Evolutionary conservation across 192 early-diverging fungal genomes (phyloP), one percentile per base, ranked within the genome.

Genomic region (Dimargaris xerosporica): DNA sequence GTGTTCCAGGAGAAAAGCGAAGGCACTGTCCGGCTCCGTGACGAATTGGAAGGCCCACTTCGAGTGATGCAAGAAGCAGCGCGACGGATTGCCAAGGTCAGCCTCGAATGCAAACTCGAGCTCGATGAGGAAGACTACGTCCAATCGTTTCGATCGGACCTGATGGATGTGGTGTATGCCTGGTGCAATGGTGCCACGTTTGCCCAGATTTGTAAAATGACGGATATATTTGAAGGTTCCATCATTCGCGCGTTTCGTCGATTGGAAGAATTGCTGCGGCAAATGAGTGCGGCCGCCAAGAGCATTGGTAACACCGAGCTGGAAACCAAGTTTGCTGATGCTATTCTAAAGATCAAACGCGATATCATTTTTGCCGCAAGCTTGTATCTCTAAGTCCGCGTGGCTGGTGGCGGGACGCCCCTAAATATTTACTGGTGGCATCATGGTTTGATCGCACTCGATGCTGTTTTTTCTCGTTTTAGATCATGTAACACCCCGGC

Each of bases 291-390:
- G 50, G 96, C 96, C 3, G 84, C 94, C 26, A 94, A 92, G 71
- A 87, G 82, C 47, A 96, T 99, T 56, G 96, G 96, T 51, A 96
- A 96, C 66, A 82, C 78, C 5, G 91, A 92, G 65, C 70, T 99
- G 56, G 94, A 95, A 66, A 87, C 78, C 70, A 96, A 96, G 76
- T 96, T 99, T 79, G 83, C 88, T 19, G 86, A 91, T 53, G 91
- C 87, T 61, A 91, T 91, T 65, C 80, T 78, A 64, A 88, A 87
- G 74, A 91, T 99, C 72, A 91, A 93, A 75, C 80, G 94, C 65
- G 94, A 96, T 64, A 96, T 99, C 76, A 87, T 99, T 34, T 99
- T 96, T 79, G 93, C 96, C 19, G 85, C 84, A 19, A 93, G 90
- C 48, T 80, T 99, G 65, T 99, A 95, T 62, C 73, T 92, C 34